Base-by-base conservation (phyloP, 208 protist species). In the Wallacemonas rigidus region DNA sequence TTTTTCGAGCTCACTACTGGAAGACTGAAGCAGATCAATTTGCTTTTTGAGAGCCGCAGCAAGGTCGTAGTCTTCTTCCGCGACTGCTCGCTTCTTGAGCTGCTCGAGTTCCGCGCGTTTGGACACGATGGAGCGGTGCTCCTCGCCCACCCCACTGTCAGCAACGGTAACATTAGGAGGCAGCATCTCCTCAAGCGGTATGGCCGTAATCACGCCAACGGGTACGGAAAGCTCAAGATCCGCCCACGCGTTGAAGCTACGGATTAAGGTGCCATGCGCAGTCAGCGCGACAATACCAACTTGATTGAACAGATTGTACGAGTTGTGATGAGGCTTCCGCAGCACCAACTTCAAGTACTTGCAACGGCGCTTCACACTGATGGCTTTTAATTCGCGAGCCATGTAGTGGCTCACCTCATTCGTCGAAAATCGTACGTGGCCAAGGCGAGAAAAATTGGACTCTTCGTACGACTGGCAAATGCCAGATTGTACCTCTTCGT, bases 311-410 rank as follows among this genome's bases (percentile, higher is more conserved):
- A 93, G 45, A 76, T 98, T 98, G 79, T 91, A 94, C 43, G 80
- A 64, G 53, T 89, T 93, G 36, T 75, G 47, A 78, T 97, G 85
- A 17, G 89, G 90, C 35, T 77, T 82, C 77, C 80, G 85, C 64
- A 98, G 61, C 40, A 94, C 51, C 14, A 98, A 79, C 78, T 95
- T 95, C 15, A 98, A 74, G 72, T 95, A 96, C n/a, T 81, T 80
- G 75, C 90, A 95, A 40, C 61, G 72, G 12, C 75, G 69, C 38
- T 69, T 69, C 14, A 98, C 80, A 47, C 81, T 81, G n/a, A 97
- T 83, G 7, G 91, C 94, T 72, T 98, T 98, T n/a, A 98, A 83
- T 80, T 98, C 90, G 15, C 94, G 67, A 43, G 89, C 84, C 48
- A 72, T 77, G 75, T 86, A 89, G 2, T 80, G 63, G 38, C 71